Percentiles rank a stretch among this genome's conserved stretches.
Conservation (phyloP, 163 green algal species). For the Scenedesmus sp. region DNA sequence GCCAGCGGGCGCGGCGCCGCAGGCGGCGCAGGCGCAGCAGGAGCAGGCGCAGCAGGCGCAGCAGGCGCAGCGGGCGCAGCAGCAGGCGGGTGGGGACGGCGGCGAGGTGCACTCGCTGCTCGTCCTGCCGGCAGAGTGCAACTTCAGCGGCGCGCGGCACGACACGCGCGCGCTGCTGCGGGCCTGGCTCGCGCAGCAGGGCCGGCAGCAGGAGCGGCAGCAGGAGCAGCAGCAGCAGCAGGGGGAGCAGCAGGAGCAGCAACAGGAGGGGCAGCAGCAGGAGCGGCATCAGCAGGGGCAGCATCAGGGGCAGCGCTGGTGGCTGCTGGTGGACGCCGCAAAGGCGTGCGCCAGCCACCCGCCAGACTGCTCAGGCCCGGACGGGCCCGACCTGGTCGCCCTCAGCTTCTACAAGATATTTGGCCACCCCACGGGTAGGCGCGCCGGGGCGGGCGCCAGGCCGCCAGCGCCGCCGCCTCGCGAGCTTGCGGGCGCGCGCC, state of each 20-base stretch:
- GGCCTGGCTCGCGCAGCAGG: too few relatives aligned
- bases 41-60: not conserved
- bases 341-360: slow-evolving; percentile 77
- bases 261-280: not conserved
- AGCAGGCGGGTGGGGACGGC: not conserved
- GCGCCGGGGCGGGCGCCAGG: too few relatives aligned
- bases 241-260: not conserved
- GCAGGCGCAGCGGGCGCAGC: slow-evolving; percentile 23
- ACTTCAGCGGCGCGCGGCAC: slow-evolving; percentile 76
- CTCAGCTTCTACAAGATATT: slow-evolving; percentile 94
- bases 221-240: slow-evolving; percentile 7
- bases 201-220: not conserved
- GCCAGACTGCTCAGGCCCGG: slow-evolving; percentile 70
- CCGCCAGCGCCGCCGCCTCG: too few relatives aligned
- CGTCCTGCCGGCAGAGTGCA: slow-evolving; percentile 78
- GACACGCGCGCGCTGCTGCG: slow-evolving; percentile 39
- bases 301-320: not conserved
- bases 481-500: too few relatives aligned
- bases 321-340: slow-evolving; percentile 79
- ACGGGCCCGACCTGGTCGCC: slow-evolving; percentile 77
- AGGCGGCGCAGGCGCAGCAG: too few relatives aligned
- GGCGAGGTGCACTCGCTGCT: slow-evolving; percentile 56
- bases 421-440: slow-evolving; percentile 75
- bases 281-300: not conserved
- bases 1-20: not conserved